phyloP scores from a whole-genome alignment of 352 stramenopile species.

The Globisporangium solare region DNA sequence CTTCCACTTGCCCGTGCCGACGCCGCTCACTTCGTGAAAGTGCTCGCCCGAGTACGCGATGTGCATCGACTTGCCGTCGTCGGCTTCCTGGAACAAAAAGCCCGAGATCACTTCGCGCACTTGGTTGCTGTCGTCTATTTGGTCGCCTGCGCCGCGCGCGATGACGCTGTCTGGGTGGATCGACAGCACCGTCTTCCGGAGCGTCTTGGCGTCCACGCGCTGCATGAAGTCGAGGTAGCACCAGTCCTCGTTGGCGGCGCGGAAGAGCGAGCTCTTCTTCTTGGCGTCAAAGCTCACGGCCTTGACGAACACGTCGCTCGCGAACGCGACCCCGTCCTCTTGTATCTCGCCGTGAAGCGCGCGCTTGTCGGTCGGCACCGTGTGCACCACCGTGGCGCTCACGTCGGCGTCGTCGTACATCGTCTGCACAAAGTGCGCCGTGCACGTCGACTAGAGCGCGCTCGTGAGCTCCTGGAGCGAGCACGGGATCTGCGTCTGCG shows the following conservation, averaged over 20 bases:
- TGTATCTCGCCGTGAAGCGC: neutral
- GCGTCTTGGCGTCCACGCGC: constrained; percentile 4
- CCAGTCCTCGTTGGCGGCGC: constrained; percentile 7
- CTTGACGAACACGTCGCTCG: constrained; percentile 9
- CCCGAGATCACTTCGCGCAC: constrained; percentile 34
- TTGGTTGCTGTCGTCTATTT: constrained; percentile 8
- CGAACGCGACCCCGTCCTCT: neutral
- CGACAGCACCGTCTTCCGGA: constrained; percentile 12
- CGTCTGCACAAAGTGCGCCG: neutral
- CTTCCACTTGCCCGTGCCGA: neutral
- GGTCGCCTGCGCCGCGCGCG: neutral
- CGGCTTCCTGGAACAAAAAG: constrained; percentile 40
- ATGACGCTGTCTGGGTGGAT: constrained; percentile 2
- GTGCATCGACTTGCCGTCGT: constrained; percentile 23
- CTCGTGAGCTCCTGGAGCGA: constrained; percentile 5
- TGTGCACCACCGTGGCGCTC: constrained; percentile 3
- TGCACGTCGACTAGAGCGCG: constrained; percentile 5
- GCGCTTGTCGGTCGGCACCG: neutral
- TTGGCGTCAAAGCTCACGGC: constrained; percentile 4
- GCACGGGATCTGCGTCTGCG: constrained; percentile 10
- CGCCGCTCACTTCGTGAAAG: constrained; percentile 1
- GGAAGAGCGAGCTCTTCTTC: constrained; percentile 1
- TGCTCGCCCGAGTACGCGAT: constrained; percentile 41
- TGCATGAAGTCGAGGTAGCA: constrained; percentile 16
- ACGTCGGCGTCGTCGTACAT: constrained; percentile 11